Evolutionary conservation across 306 rosid genomes (phyloP).

Genomic region (Vachellia pachyceras): DNA sequence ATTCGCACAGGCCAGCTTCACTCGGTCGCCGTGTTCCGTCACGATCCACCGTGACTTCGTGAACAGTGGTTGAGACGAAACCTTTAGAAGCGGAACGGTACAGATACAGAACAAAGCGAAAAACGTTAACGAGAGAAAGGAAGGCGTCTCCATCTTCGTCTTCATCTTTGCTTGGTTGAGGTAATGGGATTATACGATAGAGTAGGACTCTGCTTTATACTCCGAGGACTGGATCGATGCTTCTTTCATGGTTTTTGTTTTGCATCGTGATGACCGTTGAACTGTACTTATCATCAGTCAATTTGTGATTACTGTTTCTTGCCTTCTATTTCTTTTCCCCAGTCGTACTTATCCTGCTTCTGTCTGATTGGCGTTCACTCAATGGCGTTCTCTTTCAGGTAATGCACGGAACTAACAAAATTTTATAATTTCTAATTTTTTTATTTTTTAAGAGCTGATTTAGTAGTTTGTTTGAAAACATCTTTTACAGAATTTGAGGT

Average conservation of each 20-base stretch:
- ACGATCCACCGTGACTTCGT: constrained; percentile 85
- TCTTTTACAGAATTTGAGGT: too few relatives aligned
- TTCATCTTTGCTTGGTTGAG: neutral
- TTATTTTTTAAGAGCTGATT: too few relatives aligned
- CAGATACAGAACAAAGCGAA: constrained; percentile 4
- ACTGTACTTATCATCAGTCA: neutral
- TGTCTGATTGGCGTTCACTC: neutral
- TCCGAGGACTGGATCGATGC: neutral
- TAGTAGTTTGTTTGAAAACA: too few relatives aligned
- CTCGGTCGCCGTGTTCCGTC: constrained; percentile 63
- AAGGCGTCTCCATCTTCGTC: neutral
- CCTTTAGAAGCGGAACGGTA: neutral
- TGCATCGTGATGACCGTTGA: neutral
- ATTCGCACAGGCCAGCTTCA: constrained; percentile 82
- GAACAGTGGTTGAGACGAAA: constrained; percentile 53
- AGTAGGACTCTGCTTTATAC: neutral
- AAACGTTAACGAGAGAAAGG: neutral
- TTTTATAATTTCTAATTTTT: too few relatives aligned
- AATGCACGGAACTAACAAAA: too few relatives aligned
- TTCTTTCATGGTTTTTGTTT: neutral
- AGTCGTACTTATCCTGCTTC: neutral
- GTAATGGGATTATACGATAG: neutral
- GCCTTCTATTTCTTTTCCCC: neutral
- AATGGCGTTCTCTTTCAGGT: neutral
- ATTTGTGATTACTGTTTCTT: neutral